Base-by-base conservation (phyloP, 305 asterid genomes). In the Andrographis paniculata region DNA sequence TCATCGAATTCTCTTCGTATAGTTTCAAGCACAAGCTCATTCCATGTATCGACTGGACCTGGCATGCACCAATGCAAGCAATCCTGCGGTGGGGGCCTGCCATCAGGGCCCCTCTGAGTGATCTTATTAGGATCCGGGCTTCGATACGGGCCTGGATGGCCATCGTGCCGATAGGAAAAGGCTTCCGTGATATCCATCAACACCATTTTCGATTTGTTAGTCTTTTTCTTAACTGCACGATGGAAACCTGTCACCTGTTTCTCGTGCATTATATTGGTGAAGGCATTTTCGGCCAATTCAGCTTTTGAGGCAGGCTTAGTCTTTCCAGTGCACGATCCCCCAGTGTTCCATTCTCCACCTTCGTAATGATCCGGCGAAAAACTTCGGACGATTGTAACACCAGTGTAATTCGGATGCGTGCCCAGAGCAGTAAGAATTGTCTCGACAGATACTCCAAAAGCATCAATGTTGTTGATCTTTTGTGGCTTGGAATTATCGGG, bases 11-110 rank as follows among this genome's bases (percentile, higher is more conserved):
- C 96, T 61, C 79, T 67, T 68, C 77, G 58, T 60, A 87, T 73
- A 58, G 77, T 66, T 50, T 87, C 95, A 36, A 65, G 56, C 24
- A 84, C 77, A 45, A 91, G 53, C 66, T 91, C 99, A 38, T 91
- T 91, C 99, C 99, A 91, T 1, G 93, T 83, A 59, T 91, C 99
- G 33, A 91, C 94, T 1, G 99, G 94, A 22, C 99, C 99, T 6
- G 99, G 99, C 99, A 91, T 91, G 79, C 99, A 91, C 99, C 99
- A 91, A 45, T 91, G 99, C 75, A 91, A 57, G 75, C 99, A 91
- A 60, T 91, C 99, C 72, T 91, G 99, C 0, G 95, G 85, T 1
- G 96, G 96, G 8, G 99, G 99, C 65, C 62, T 48, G 17, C 99
- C 99, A 53, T 81, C 80, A 1, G 91, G 93, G 16, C 95, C 93